Percentiles rank a stretch among this genome's conserved stretches.
Conservation (phyloP, 1,284 basidiomycete genomes). For the Microbotryum intermedium region DNA sequence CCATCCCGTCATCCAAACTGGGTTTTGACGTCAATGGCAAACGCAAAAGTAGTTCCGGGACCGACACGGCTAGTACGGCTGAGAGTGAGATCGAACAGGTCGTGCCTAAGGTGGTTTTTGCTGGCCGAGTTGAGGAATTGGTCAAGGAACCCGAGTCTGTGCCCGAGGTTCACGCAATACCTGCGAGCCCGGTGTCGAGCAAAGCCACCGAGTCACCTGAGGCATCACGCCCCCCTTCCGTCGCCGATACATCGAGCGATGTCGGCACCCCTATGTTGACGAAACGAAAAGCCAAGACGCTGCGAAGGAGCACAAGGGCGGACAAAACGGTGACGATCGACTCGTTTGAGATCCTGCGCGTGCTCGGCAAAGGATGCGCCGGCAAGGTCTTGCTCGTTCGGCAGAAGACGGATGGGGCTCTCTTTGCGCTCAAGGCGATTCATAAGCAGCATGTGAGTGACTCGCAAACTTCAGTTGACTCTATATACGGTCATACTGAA, state of each 20-base stretch:
- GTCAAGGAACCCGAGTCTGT: too few species aligned
- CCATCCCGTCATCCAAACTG: constrained; percentile 2
- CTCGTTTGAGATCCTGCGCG: constrained; percentile 93
- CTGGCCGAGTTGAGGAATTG: too few species aligned
- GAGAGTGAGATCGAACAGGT: too few species aligned
- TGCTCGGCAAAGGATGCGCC: constrained; percentile 90
- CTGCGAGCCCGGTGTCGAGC: too few species aligned
- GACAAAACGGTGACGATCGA: constrained; percentile 46
- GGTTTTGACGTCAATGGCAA: background rate
- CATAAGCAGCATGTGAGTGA: constrained; percentile 56
- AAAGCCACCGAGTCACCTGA: too few species aligned
- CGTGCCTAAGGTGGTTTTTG: too few species aligned
- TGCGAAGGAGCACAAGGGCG: background rate
- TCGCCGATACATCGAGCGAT: background rate
- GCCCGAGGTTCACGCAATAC: too few species aligned
- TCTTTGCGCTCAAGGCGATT: constrained; percentile 92
- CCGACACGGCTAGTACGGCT: too few species aligned
- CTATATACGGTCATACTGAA: background rate
- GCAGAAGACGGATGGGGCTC: constrained; percentile 57
- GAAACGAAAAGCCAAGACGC: too few species aligned
- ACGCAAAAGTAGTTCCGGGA: too few species aligned
- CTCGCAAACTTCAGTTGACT: too few species aligned
- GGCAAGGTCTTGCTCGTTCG: constrained; percentile 55
- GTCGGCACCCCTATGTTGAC: background rate
- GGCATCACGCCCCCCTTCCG: background rate